Evolutionary conservation across 2,329 filamentous ascomycete species (phyloP), one percentile per base, ranked within the genome.

Genomic region (Raffaelea arxii): DNA sequence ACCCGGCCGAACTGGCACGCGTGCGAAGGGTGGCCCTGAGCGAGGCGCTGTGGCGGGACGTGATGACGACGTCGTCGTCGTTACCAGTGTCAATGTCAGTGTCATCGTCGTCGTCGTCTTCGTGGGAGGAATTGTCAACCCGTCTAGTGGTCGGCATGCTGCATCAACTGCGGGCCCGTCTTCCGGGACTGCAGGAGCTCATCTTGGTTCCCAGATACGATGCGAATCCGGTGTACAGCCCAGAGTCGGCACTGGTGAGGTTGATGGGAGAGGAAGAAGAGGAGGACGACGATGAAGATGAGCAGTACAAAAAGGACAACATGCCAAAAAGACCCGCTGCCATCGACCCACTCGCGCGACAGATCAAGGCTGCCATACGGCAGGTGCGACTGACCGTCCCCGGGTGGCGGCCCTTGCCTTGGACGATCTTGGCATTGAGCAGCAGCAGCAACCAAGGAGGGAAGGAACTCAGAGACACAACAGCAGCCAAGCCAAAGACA

Each of bases 11-110:
- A 50, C 60, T 73, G 40, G 61, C 61, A 9, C 47, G 53, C 11
- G 63, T 74, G 18, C 62, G 61, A 27, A 62, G 65, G 11, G 54
- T 74, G 21, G 71, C 71, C 27, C 59, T 75, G 46, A 70, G 65
- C 53, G 70, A 72, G 49, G 59, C 60, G 4, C 57, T 74, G 19
- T 66, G 72, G 27, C 48, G 51, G 42, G 44, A 43, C 18, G 25
- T 18, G 6, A 23, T 41, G 16, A 16, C 37, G n/a, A 14, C n/a
- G n/a, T n/a, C n/a, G n/a, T n/a, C n/a, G n/a, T n/a, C n/a, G n/a
- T n/a, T n/a, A 23, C 14, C 19, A 24, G 21, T 4, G 21, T 25
- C 22, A 14, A 14, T 11, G 24, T 9, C 21, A 2, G 2, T n/a
- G 18, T 12, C 27, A 24, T 12, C 40, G 19, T 37, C 35, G 1